Conservation (phyloP, 2,329 filamentous ascomycete genomes). For the Penicillium sp. region DNA sequence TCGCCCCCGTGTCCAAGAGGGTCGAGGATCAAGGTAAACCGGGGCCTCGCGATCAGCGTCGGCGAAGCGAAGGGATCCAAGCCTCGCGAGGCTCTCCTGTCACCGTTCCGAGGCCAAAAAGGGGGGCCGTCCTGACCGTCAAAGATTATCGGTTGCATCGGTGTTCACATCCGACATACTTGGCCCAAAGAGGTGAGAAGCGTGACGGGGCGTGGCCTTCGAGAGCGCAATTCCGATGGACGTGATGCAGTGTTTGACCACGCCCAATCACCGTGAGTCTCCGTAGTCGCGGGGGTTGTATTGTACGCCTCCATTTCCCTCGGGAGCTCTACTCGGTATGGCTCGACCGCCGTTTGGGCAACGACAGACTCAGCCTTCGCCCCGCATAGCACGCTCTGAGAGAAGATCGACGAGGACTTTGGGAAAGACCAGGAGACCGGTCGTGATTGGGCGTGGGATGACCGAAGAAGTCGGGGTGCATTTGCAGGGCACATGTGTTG, state of each 20-base stretch:
- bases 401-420: conserved; percentile 15
- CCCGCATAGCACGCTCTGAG: conserved; percentile 15
- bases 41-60: conserved; percentile 8
- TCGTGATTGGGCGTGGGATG: conserved; percentile 6
- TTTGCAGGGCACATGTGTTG: conserved; percentile 15
- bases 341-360: conserved; percentile 10
- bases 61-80: not conserved
- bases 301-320: not conserved
- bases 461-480: conserved; percentile 12
- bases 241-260: conserved; percentile 7
- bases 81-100: conserved; percentile 1
- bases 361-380: conserved; percentile 7
- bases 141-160: not conserved
- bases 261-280: conserved; percentile 1
- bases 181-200: conserved; percentile 4
- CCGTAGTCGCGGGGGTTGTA: too few relatives aligned
- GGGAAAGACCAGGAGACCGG: not conserved
- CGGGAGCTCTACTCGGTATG: not conserved
- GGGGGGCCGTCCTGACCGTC: not conserved
- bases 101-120: not conserved
- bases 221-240: conserved; percentile 3
- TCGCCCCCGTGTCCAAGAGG: not conserved
- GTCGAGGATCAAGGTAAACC: not conserved
- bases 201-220: conserved; percentile 14
- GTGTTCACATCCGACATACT: not conserved